Conservation (phyloP, 306 rosid species). For the Lupinus albus region DNA sequence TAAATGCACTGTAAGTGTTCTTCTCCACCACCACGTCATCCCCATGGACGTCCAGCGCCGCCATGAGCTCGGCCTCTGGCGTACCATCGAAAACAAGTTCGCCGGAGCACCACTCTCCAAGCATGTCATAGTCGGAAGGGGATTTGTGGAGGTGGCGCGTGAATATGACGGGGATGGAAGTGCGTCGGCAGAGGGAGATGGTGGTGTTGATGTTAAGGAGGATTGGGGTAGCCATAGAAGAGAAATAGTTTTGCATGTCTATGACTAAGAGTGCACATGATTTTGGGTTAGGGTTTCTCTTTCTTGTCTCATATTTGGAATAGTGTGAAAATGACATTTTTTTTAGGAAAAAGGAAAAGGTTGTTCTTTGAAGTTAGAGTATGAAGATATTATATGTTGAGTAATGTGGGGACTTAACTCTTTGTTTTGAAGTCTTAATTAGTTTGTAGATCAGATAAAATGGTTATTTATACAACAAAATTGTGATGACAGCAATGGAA, state of each 20-base stretch:
- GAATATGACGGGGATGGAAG: conserved; percentile 70
- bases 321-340: no score
- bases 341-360: no score
- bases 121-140: conserved; percentile 55
- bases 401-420: no score
- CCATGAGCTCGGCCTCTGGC: conserved; percentile 50
- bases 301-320: no score
- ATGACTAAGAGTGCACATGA: conserved; percentile 60
- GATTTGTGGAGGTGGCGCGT: conserved; percentile 72
- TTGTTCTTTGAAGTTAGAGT: no score
- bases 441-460: no score
- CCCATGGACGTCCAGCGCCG: conserved; percentile 41
- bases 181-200: conserved; percentile 59
- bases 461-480: no score
- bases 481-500: no score
- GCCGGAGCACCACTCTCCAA: conserved; percentile 71
- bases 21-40: conserved; percentile 57
- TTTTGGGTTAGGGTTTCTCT: conserved; percentile 46
- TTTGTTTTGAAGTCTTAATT: no score
- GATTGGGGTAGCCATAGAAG: conserved; percentile 57
- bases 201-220: conserved; percentile 60
- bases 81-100: conserved; percentile 66
- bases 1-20: conserved; percentile 65
- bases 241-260: conserved; percentile 67
- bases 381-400: no score